Conservation (phyloP, 139 green algal genomes). For the Chlamydomonas schloesseri region DNA sequence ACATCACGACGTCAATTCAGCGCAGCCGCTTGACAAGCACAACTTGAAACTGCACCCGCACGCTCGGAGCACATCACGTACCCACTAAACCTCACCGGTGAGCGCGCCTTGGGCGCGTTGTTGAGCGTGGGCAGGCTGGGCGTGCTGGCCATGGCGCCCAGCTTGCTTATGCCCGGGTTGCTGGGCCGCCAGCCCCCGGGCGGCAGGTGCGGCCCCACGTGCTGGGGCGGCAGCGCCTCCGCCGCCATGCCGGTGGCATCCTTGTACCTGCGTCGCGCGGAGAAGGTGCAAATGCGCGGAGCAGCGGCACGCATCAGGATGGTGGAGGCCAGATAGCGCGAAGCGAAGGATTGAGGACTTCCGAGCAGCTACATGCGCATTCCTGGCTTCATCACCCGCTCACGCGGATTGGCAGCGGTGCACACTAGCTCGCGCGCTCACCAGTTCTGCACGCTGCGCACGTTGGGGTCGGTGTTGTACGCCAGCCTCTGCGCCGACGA, state of each 20-base stretch:
- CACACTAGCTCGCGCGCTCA: background rate
- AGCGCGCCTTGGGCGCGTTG: background rate
- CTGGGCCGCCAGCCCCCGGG: constrained; percentile 64
- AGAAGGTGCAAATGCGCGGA: too few species aligned
- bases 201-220: constrained; percentile 69
- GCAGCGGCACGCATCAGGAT: too few species aligned
- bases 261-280: constrained; percentile 53
- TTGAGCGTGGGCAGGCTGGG: background rate
- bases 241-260: constrained; percentile 44
- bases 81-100: too few species aligned
- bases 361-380: too few species aligned
- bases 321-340: too few species aligned
- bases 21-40: too few species aligned
- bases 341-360: too few species aligned
- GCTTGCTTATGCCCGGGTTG: constrained; percentile 15
- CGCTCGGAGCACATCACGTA: too few species aligned
- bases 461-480: constrained; percentile 27
- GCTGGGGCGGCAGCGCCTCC: constrained; percentile 50
- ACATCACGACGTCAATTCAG: too few species aligned
- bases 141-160: background rate
- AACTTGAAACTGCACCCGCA: too few species aligned
- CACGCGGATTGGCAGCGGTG: too few species aligned
- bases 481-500: constrained; percentile 6
- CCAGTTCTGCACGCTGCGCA: constrained; percentile 52
- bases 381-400: too few species aligned